A percentile compares a stretch with the other conserved stretches of the same genome.
Conservation (phyloP, 176 grass and related monocot genomes). For the Themeda triandra region DNA sequence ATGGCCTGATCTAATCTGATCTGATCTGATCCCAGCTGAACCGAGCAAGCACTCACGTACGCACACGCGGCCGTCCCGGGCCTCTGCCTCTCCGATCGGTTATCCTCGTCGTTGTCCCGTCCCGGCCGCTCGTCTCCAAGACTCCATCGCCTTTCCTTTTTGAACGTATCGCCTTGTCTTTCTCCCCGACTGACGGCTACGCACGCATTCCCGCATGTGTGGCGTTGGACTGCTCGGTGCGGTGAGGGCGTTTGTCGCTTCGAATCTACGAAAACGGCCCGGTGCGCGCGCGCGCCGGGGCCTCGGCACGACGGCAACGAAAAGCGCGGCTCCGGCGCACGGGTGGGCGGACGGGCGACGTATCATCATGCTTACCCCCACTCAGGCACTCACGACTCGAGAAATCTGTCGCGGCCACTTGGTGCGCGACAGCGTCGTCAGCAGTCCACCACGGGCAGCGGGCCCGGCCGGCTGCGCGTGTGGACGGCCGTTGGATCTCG, state of each 20-base stretch:
- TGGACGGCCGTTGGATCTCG: not conserved
- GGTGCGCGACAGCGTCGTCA: conserved; percentile 2
- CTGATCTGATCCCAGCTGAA: not conserved
- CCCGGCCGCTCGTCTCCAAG: not conserved
- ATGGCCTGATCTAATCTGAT: too few species aligned
- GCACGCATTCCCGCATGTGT: not conserved
- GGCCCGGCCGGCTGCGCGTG: not conserved
- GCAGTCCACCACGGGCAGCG: not conserved
- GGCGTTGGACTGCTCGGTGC: not conserved
- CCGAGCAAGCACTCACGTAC: not conserved
- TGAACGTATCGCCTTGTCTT: not conserved
- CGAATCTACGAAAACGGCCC: conserved; percentile 43
- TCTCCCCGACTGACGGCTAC: conserved; percentile 31
- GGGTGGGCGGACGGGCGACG: not conserved
- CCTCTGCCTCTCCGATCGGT: not conserved
- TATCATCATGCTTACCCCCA: not conserved
- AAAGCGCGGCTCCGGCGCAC: not conserved
- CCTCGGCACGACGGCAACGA: not conserved
- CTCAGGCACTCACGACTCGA: not conserved
- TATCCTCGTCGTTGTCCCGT: not conserved
- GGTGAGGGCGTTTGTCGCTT: conserved; percentile 19
- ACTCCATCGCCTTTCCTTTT: not conserved
- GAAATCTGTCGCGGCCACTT: not conserved
- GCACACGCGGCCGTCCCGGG: too few species aligned
- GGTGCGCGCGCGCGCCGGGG: not conserved